Base-by-base conservation (phyloP, 257 asterid genomes). In the Nicotiana otophora region DNA sequence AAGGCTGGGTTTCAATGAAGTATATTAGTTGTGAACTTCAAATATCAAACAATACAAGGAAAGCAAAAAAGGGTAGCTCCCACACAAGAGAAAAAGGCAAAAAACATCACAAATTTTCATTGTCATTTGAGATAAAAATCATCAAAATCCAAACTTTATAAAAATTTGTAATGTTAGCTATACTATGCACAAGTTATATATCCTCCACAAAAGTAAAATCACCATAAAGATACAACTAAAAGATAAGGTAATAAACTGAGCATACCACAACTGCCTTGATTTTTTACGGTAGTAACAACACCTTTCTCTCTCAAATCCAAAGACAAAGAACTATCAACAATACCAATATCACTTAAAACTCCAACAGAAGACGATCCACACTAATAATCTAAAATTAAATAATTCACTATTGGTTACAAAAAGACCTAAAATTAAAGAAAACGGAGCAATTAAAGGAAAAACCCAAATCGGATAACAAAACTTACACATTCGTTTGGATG, bases 231-330 rank as follows among this genome's bases (percentile, higher is more conserved):
- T 55, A 31, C 23, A 30, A 23, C 20, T 72, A 42, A 23, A 72
- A 67, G 5, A 74, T 17, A 20, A 28, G 57, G 20, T 5, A 72
- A 42, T 53, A 85, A 69, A 36, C 77, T 15, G 17, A 28, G 30
- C 93, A 67, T 87, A 94, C 99, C 99, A 77, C 98, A 96, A 67
- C 94, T 88, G 82, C 94, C 95, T 86, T 96, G 98, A 88, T 96
- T 91, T 85, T 96, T 96, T n/a, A 96, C 96, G 19, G 31, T 82
- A n/a, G 98, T 92, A 61, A 96, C 97, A 64, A 96, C 98, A 78
- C 98, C 98, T 81, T 90, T 82, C 6, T 85, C 80, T 87, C 98
- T 91, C 98, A 98, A 96, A 90, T 94, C 97, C 76, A 93, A 48
- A 9, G 97, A 88, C 51, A 85, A 77, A 12, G 98, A 98, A 80